Base-by-base conservation (phyloP, 371 early-diverging fungal genomes). In the Mucor mucedo region DNA sequence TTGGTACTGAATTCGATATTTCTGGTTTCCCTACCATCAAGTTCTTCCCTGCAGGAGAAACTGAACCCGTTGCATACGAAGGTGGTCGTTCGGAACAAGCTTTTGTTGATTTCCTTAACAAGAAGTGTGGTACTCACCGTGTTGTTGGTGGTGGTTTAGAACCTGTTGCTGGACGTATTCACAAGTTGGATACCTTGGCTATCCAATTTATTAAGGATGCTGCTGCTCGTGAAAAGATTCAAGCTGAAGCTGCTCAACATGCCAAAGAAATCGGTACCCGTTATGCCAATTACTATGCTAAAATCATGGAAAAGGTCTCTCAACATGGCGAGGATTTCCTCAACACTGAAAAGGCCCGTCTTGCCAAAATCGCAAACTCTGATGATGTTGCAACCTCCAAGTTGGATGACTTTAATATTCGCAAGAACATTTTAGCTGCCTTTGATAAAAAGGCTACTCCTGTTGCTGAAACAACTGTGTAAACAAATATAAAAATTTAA, bases 61-160 rank as follows among this genome's bases (percentile, higher is more conserved):
- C 78, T 42, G 80, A 83, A 21, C 89, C 93, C 11, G 77, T 88
- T 59, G 84, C 84, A 47, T 97, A 93, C 73, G 86, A 89, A 32
- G 91, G 89, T 49, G 88, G 84, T 41, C 92, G 97, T 67, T 70
- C 83, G 52, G 92, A 93, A 73, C 85, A 86, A 70, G 93, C 86
- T 65, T 91, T 98, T 72, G 79, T 97, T 52, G 84, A 86, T 8
- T 98, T 88, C 76, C 84, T 98, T 73, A 98, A 98, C 88, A 81
- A 92, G 69, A 85, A 95, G 57, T 87, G 91, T 68, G 92, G 92
- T 32, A 93, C 96, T 9, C 77, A 91, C 42, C 91, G 96, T 64
- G 68, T 83, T 55, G 84, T 83, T 8, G 95, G 93, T 49, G 97
- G 97, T 55, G 80, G 87, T 11, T 85, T 94, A 13, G 44, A 28